Conservation (phyloP, 169 alveolate species). For the Cryptosporidium parvum region DNA sequence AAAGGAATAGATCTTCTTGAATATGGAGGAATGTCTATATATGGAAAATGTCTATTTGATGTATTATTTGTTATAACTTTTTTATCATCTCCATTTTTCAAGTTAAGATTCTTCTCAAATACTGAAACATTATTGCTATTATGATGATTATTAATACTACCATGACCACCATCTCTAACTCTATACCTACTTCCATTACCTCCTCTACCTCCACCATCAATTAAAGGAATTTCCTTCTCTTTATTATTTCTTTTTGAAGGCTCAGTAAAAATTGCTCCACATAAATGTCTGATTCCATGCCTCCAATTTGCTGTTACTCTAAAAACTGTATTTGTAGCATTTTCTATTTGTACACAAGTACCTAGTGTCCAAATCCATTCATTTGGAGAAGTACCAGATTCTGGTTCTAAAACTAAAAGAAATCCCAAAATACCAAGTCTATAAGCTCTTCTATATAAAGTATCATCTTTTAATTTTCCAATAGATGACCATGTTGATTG, state of each 20-base stretch:
- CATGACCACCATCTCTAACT: too few relatives aligned
- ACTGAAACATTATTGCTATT: too few relatives aligned
- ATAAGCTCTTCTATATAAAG: constrained; percentile 55
- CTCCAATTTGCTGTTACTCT: constrained; percentile 69
- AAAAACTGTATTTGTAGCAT: constrained; percentile 47
- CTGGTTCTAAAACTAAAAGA: constrained; percentile 66
- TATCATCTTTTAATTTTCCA: constrained; percentile 64
- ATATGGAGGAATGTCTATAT: constrained; percentile 61
- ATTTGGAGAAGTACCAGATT: constrained; percentile 59
- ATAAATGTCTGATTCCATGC: constrained; percentile 58
- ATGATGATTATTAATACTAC: neutral
- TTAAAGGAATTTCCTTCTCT: neutral
- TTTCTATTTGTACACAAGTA: constrained; percentile 68
- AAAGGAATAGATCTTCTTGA: constrained; percentile 73
- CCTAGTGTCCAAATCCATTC: constrained; percentile 76
- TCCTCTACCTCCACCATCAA: neutral
- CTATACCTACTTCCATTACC: too few relatives aligned
- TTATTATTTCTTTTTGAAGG: constrained; percentile 23
- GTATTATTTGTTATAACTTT: neutral
- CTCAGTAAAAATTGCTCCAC: constrained; percentile 61
- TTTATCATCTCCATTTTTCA: neutral
- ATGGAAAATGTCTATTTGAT: constrained; percentile 15
- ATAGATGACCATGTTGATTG: constrained; percentile 66
- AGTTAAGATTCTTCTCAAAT: neutral
- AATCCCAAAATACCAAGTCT: constrained; percentile 58